Evolutionary conservation across 306 rosid species (phyloP).

Genomic region (Delonix regia): DNA sequence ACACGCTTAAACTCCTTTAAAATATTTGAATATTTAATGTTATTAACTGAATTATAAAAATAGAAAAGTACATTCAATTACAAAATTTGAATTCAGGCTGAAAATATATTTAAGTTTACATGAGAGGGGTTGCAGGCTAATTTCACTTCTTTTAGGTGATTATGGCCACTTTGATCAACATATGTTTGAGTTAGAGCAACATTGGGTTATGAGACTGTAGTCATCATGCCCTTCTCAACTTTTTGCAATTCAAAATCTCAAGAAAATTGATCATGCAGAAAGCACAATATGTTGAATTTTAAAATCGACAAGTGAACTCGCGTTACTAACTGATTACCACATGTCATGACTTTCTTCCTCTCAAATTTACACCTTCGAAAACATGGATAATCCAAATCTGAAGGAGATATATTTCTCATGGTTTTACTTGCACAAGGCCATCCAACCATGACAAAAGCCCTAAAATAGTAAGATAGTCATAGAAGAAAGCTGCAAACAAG

Average conservation of each 20-base stretch:
- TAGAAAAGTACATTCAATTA: background rate
- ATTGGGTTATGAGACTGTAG: background rate
- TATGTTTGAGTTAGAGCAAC: no score
- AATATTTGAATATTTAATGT: background rate
- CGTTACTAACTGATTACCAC: background rate
- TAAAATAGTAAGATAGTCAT: background rate
- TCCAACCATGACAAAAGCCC: background rate
- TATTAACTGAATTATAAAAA: no score
- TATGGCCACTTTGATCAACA: no score
- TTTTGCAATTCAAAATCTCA: background rate
- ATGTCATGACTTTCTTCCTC: background rate
- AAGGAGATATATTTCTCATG: background rate
- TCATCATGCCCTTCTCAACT: background rate
- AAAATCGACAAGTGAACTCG: background rate
- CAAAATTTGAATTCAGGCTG: no score
- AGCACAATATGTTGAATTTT: no score
- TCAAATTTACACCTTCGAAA: background rate
- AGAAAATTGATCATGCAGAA: background rate
- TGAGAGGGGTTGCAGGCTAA: no score
- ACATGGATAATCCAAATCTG: background rate
- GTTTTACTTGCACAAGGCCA: background rate
- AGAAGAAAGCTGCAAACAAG: slow-evolving; percentile 26
- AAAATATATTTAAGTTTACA: no score
- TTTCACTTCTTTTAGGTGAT: no score
- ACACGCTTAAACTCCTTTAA: background rate